Base-by-base conservation (phyloP, 192 early-diverging fungal species). In the Coemansia sp. region DNA sequence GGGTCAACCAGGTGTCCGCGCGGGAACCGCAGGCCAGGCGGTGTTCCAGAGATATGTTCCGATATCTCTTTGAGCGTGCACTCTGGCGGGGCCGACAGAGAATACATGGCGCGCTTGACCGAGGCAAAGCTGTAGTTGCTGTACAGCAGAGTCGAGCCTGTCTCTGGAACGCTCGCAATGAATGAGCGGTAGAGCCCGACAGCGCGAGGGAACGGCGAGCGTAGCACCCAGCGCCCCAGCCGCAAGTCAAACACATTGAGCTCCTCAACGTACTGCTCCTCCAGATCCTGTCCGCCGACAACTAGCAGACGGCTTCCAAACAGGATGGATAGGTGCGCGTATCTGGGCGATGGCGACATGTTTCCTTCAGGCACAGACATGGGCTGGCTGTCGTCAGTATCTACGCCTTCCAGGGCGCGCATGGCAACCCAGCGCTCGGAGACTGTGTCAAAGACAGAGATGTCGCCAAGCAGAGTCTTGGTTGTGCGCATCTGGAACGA, bases 131-230 rank as follows among this genome's bases (percentile, higher is more conserved):
- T 92, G 64, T 89, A 87, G 73, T 92, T 92, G 80, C 86, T 88
- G 75, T 92, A 92, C 28, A 92, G 63, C 54, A 87, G 86, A 10
- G 87, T 84, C 7, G 85, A 86, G 52, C 87, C 85, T 28, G 85
- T 73, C 28, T 86, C 71, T 18, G 80, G 79, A 17, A 85, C 82
- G 60, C 75, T 88, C 17, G 89, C 86, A 12, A 89, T 86, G 25
- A 93, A 85, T 16, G 91, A 91, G 20, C 91, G 89, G 66, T 93
- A 93, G 20, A 90, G 87, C 25, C 91, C 91, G 31, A 90, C 88
- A 33, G 90, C 89, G 40, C 89, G 88, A 8, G 89, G 87, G 38
- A 93, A 87, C 40, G 85, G 82, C 74, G 86, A 78, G 7, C 86
- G 84, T 33, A 77, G 72, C 30, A 83, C 79, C 91, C 91, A 93